A percentile compares a stretch with the other conserved stretches of the same genome.
These are phyloP conservation scores for Saussurea involucrata DNA, from an alignment of 129 eudicot species.

Conservation along the genomic window DNA sequence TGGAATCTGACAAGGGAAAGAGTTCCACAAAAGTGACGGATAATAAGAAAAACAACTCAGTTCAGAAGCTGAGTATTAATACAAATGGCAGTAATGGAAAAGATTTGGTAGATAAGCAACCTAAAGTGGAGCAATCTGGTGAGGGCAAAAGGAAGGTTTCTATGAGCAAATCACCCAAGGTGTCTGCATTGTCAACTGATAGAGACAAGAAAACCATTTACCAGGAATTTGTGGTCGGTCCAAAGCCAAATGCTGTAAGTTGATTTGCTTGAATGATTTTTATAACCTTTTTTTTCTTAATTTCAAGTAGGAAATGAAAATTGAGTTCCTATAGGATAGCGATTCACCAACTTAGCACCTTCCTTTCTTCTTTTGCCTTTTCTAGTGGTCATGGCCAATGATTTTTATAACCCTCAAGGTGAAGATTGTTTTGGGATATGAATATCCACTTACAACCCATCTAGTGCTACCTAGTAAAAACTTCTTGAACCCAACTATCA, in stretches of 20 bases:
- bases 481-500: not conserved
- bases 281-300: not conserved
- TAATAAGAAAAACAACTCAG: slow-evolving; percentile 11
- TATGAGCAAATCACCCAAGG: slow-evolving; percentile 28
- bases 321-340: not conserved
- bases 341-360: not conserved
- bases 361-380: not conserved
- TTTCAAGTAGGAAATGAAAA: not conserved
- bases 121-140: slow-evolving; percentile 19
- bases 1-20: slow-evolving; percentile 20
- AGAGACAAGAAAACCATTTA: slow-evolving; percentile 20
- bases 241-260: slow-evolving; percentile 67
- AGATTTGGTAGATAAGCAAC: slow-evolving; percentile 17
- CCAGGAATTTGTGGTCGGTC: slow-evolving; percentile 36
- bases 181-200: slow-evolving; percentile 5
- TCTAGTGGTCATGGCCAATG: not conserved
- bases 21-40: slow-evolving; percentile 10
- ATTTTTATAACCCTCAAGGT: not conserved
- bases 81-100: slow-evolving; percentile 16
- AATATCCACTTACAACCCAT: too few species aligned
- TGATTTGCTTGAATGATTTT: slow-evolving; percentile 4
- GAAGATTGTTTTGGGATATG: too few species aligned
- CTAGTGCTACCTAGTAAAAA: too few species aligned
- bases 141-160: slow-evolving; percentile 32
- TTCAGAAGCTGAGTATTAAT: slow-evolving; percentile 20